Conservation (phyloP, 2,329 filamentous ascomycete genomes). For the Diaporthe ampelina region DNA sequence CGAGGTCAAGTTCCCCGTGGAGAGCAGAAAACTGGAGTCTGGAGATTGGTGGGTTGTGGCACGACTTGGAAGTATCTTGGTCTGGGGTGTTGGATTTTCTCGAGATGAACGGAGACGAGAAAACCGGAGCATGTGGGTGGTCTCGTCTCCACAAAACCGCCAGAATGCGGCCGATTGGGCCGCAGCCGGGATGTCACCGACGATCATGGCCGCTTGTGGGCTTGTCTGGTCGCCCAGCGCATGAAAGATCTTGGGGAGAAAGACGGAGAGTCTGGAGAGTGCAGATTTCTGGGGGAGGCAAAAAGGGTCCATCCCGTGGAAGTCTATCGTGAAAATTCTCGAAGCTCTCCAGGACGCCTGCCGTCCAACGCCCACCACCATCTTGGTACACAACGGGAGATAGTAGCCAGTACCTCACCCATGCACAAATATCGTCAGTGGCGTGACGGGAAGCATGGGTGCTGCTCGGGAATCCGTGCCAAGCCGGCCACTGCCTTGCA, state of each 20-base stretch:
- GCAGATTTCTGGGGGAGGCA: not conserved
- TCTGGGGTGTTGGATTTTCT: constrained; percentile 8
- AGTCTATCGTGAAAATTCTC: not conserved
- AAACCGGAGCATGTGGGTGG: constrained; percentile 27
- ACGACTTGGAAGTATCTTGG: not conserved
- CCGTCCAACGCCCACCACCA: not conserved
- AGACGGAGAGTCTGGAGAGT: constrained; percentile 25
- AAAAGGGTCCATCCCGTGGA: not conserved
- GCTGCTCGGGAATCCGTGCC: not conserved
- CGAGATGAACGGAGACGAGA: not conserved
- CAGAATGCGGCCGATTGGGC: constrained; percentile 33
- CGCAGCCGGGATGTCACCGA: constrained; percentile 1
- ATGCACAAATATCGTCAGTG: constrained; percentile 13
- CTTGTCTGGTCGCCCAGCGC: not conserved
- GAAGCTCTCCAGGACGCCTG: not conserved
- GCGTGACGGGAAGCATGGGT: constrained; percentile 22
- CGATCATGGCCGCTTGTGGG: constrained; percentile 29
- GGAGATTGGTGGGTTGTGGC: constrained; percentile 33
- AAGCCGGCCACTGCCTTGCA: constrained; percentile 11
- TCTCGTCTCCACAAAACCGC: constrained; percentile 16
- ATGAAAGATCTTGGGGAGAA: constrained; percentile 31
- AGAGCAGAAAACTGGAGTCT: constrained; percentile 37
- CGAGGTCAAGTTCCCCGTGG: constrained; percentile 30
- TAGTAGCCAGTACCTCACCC: not conserved
- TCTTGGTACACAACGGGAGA: not conserved